phyloP scores from a whole-genome alignment of 2,329 filamentous ascomycete genomes.

The Chalaropsis thielavioides region DNA sequence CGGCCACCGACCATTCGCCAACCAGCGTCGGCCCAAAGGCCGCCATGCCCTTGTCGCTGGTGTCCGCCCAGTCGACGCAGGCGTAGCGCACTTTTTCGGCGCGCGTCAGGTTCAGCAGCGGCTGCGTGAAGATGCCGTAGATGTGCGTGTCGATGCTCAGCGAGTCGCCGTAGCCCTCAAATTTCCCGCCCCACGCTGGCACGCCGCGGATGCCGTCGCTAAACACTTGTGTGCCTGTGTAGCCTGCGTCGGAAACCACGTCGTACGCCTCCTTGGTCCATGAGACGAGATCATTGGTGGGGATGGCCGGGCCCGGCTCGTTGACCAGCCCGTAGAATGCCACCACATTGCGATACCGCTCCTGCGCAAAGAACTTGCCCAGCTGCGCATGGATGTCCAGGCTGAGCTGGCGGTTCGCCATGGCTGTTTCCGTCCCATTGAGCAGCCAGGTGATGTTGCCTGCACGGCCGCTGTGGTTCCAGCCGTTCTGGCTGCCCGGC shows the following conservation, averaged over 20 bases:
- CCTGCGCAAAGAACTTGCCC: constrained; percentile 22
- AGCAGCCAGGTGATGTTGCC: constrained; percentile 25
- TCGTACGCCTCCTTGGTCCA: constrained; percentile 45
- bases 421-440: constrained; percentile 19
- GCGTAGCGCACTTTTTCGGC: constrained; percentile 53
- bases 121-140: constrained; percentile 63
- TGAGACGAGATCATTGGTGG: constrained; percentile 37
- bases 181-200: constrained; percentile 54
- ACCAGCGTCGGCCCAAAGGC: constrained; percentile 57
- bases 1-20: constrained; percentile 65
- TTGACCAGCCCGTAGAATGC: constrained; percentile 55
- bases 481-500: constrained; percentile 44
- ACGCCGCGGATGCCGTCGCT: constrained; percentile 63
- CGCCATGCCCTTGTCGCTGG: constrained; percentile 34
- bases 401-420: constrained; percentile 32
- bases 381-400: constrained; percentile 39
- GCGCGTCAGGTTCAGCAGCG: constrained; percentile 51
- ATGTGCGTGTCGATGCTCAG: constrained; percentile 66
- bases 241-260: constrained; percentile 44
- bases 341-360: constrained; percentile 36
- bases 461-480: constrained; percentile 45
- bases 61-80: constrained; percentile 49
- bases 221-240: constrained; percentile 47
- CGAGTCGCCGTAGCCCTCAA: constrained; percentile 40
- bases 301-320: constrained; percentile 48